phyloP scores from a whole-genome alignment of 1,284 basidiomycete genomes.

The Vanrija humicola region DNA sequence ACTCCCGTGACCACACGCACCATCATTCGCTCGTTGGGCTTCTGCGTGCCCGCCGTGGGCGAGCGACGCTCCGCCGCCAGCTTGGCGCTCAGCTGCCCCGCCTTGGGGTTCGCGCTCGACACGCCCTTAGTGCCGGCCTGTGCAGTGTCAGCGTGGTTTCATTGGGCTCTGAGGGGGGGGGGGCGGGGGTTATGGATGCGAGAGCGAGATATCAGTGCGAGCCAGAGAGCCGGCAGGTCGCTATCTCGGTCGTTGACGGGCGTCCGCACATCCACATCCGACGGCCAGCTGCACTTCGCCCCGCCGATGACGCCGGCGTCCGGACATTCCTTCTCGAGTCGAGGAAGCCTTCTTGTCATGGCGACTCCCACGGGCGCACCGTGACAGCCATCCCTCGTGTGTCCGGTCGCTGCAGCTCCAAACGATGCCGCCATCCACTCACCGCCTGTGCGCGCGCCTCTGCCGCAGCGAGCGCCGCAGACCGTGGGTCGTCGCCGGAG shows the following conservation, averaged over 20 bases:
- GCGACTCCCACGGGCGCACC: too few species aligned
- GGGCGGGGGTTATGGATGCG: background rate
- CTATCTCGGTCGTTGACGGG: background rate
- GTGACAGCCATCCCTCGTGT: too few species aligned
- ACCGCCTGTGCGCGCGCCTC: slow-evolving; percentile 45
- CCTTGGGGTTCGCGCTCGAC: slow-evolving; percentile 37
- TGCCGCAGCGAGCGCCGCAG: slow-evolving; percentile 41
- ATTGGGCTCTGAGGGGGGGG: too few species aligned
- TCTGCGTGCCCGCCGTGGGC: background rate
- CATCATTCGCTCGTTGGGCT: slow-evolving; percentile 40
- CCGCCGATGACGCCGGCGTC: background rate
- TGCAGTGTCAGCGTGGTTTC: slow-evolving; percentile 4
- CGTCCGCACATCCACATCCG: background rate
- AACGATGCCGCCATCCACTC: slow-evolving; percentile 13
- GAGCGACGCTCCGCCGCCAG: slow-evolving; percentile 31
- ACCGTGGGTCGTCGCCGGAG: slow-evolving; percentile 28
- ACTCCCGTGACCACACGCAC: slow-evolving; percentile 23
- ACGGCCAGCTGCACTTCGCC: background rate
- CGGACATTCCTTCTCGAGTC: too few species aligned
- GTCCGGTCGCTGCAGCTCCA: too few species aligned
- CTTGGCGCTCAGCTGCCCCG: slow-evolving; percentile 43
- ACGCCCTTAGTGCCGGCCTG: slow-evolving; percentile 45
- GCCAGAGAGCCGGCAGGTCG: background rate
- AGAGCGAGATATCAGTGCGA: background rate
- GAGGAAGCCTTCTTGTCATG: too few species aligned